Percentiles rank a stretch among this genome's conserved stretches.
Conservation (phyloP, 495 filamentous ascomycete species). For the Extremus antarcticus region DNA sequence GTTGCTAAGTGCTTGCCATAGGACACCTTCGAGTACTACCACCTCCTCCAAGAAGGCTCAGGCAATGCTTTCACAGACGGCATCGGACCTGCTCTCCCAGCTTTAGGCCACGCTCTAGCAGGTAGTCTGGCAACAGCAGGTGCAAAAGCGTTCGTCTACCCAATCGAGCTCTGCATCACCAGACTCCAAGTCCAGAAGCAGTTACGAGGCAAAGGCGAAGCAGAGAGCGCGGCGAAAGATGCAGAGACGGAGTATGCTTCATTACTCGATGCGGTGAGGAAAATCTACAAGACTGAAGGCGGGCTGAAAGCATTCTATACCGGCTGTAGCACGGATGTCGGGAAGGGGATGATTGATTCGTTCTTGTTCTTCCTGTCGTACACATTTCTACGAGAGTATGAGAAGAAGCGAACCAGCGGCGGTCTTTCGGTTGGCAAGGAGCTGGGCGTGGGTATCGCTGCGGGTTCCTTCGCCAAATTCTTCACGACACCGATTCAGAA, state of each 20-base stretch:
- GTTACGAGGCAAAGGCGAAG: slow-evolving; percentile 33
- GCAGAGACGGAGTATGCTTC: slow-evolving; percentile 44
- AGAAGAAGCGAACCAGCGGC: slow-evolving; percentile 32
- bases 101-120: slow-evolving; percentile 76
- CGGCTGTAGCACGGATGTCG: slow-evolving; percentile 60
- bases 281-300: slow-evolving; percentile 64
- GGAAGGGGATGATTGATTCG: slow-evolving; percentile 61
- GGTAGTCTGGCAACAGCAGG: slow-evolving; percentile 65
- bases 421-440: slow-evolving; percentile 60
- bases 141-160: slow-evolving; percentile 70
- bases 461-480: slow-evolving; percentile 65
- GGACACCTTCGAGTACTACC: slow-evolving; percentile 33
- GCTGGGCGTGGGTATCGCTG: slow-evolving; percentile 62
- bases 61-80: neutral
- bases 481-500: slow-evolving; percentile 76
- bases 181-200: slow-evolving; percentile 72
- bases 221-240: slow-evolving; percentile 20
- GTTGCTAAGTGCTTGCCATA: slow-evolving; percentile 13
- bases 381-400: slow-evolving; percentile 45
- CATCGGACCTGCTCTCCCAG: slow-evolving; percentile 49
- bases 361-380: slow-evolving; percentile 84
- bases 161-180: slow-evolving; percentile 75
- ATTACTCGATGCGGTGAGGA: slow-evolving; percentile 55
- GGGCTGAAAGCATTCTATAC: slow-evolving; percentile 61
- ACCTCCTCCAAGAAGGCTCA: slow-evolving; percentile 22